Evolutionary conservation across 2,329 filamentous ascomycete genomes (phyloP).

Genomic region (Colletotrichum sojae): DNA sequence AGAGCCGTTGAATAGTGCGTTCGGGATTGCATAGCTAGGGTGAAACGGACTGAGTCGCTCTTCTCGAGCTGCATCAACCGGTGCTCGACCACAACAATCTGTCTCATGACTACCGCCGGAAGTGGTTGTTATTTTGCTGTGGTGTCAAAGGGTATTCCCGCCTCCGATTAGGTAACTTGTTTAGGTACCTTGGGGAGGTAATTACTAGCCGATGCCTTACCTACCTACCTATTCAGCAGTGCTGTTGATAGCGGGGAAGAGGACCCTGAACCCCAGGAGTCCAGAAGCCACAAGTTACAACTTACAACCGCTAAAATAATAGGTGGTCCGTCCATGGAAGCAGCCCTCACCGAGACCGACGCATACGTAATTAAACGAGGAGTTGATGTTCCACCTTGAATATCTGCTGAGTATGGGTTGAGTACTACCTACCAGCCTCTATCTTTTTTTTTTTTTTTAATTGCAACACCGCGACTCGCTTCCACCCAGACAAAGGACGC

Average conservation of each 20-base stretch:
- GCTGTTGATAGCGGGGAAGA: slow-evolving; percentile 2
- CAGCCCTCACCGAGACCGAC: slow-evolving; percentile 11
- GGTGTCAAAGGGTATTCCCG: slow-evolving; percentile 20
- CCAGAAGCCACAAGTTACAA: no score
- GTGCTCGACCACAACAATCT: slow-evolving; percentile 21
- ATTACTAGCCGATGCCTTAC: neutral
- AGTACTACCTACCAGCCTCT: neutral
- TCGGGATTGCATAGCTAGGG: slow-evolving; percentile 31
- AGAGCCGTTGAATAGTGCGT: slow-evolving; percentile 22
- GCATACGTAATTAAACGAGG: slow-evolving; percentile 6
- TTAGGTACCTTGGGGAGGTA: no score
- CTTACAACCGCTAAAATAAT: neutral
- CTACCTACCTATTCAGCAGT: slow-evolving; percentile 31
- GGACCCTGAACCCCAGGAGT: slow-evolving; percentile 6
- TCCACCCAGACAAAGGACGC: slow-evolving; percentile 15
- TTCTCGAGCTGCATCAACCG: slow-evolving; percentile 23
- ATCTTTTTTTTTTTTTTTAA: neutral
- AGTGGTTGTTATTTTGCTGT: neutral
- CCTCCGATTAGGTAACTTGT: neutral
- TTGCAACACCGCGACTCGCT: neutral
- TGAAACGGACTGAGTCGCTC: slow-evolving; percentile 37
- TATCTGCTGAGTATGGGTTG: neutral
- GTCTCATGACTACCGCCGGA: slow-evolving; percentile 13
- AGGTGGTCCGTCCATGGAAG: neutral
- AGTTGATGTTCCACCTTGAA: neutral